These are phyloP conservation scores for Tremella mesenterica DNA, from an alignment of 768 basidiomycete genomes.

Conservation along the genomic window DNA sequence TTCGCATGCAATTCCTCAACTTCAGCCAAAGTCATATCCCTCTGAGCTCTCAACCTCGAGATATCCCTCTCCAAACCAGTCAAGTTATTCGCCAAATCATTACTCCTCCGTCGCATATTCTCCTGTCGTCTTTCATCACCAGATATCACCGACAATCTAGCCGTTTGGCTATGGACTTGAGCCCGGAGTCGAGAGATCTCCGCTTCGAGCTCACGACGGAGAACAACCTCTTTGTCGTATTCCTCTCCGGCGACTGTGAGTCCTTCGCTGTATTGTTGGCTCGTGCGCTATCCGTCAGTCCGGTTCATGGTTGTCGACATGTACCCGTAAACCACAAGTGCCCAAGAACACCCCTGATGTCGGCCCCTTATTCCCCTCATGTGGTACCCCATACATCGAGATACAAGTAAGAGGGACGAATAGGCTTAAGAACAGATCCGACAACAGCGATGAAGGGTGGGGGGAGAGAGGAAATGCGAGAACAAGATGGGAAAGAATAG, in stretches of 20 bases:
- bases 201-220: constrained; percentile 80
- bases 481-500: background rate
- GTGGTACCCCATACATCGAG: no score
- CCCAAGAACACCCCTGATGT: no score
- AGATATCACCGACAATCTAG: constrained; percentile 71
- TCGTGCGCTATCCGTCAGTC: constrained; percentile 58
- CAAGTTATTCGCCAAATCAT: constrained; percentile 68
- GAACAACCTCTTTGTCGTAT: constrained; percentile 82
- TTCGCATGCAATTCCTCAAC: constrained; percentile 76
- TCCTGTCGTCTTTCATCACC: constrained; percentile 69
- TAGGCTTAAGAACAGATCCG: no score
- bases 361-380: background rate
- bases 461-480: no score
- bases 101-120: constrained; percentile 65
- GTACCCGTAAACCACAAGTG: background rate
- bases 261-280: constrained; percentile 85
- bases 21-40: constrained; percentile 86
- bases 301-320: background rate
- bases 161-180: constrained; percentile 80
- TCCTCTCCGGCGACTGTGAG: constrained; percentile 86
- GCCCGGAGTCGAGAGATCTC: constrained; percentile 79
- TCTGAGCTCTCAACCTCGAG: constrained; percentile 74
- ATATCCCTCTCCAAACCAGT: constrained; percentile 73
- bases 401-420: background rate
- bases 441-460: no score